Base-by-base conservation (phyloP, 306 rosid species). In the Cucumis hystrix region DNA sequence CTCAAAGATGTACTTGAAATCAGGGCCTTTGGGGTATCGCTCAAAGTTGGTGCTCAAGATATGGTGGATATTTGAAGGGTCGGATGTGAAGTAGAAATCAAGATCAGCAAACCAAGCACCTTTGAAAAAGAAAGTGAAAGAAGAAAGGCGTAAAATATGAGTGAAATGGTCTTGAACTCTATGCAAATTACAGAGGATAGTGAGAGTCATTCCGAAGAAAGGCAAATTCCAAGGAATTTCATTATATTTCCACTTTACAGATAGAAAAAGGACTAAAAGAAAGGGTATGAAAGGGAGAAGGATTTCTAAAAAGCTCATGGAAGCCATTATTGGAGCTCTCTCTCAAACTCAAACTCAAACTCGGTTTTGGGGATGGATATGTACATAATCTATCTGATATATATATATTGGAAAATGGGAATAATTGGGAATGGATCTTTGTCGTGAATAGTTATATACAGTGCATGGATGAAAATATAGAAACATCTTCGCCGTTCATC, bases 141-240 rank as follows among this genome's bases (percentile, higher is more conserved):
- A 79, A 13, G 79, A 5, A 72, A 6, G 55, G 17, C 59, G 51
- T 18, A 88, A 6, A 0, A 20, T 0, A 0, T 73, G 33, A 3
- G 81, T 69, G 1, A 17, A 0, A 15, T 13, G 82, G 6, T 85
- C 85, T 6, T 85, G 87, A 35, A 37, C 6, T 0, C 69, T 18
- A 2, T n/a, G 18, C 21, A 78, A 0, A 28, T 85, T 80, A 16
- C 0, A 11, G 28, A 79, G 28, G 0, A 79, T 0, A 5, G 21
- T 37, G 1, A 86, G 88, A 8, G 84, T 37, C 91, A 88, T 86
- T 18, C 91, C 91, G 20, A 84, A 33, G 6, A 86, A 1, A 1
- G 86, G 89, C 74, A 79, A 88, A n/a, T 86, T 80, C 73, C 73
- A 61, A 0, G 80, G 80, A 2, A 52, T 6, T 8, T 10, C 25